Percentiles rank a stretch among this genome's conserved stretches.
These are phyloP conservation scores for Sherardia arvensis DNA, from an alignment of 257 asterid species.

Conservation along the genomic window DNA sequence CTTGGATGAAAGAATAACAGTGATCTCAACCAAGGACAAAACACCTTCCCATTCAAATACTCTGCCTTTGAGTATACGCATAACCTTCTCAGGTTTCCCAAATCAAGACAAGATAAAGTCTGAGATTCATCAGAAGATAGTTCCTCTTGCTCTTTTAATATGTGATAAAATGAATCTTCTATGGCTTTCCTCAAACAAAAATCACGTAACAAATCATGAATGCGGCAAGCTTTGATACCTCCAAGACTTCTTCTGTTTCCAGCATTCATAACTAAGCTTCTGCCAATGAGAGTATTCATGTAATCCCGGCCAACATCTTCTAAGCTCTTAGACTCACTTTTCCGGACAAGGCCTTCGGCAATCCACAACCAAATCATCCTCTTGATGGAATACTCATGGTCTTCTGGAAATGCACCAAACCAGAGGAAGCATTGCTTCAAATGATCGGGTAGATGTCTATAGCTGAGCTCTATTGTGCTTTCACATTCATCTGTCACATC, in stretches of 20 bases:
- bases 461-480: neutral
- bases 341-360: neutral
- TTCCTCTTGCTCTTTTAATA: no score
- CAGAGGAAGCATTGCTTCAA: neutral
- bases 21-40: neutral
- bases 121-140: no score
- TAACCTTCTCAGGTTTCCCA: neutral
- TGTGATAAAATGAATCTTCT: neutral
- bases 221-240: neutral
- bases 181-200: neutral
- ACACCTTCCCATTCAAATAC: neutral
- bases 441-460: neutral
- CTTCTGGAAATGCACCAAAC: neutral
- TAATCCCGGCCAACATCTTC: neutral
- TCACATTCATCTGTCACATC: neutral
- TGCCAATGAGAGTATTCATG: neutral
- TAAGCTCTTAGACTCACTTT: neutral
- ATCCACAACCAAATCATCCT: neutral
- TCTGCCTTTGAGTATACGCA: neutral
- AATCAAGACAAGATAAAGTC: no score
- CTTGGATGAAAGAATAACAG: neutral
- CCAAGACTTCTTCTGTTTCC: neutral
- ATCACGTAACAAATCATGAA: constrained; percentile 1
- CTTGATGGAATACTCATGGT: neutral
- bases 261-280: neutral